Percentiles rank a stretch among this genome's conserved stretches.
phyloP scores from a whole-genome alignment of 345 rosid genomes.

The Sisymbrium altissimum region DNA sequence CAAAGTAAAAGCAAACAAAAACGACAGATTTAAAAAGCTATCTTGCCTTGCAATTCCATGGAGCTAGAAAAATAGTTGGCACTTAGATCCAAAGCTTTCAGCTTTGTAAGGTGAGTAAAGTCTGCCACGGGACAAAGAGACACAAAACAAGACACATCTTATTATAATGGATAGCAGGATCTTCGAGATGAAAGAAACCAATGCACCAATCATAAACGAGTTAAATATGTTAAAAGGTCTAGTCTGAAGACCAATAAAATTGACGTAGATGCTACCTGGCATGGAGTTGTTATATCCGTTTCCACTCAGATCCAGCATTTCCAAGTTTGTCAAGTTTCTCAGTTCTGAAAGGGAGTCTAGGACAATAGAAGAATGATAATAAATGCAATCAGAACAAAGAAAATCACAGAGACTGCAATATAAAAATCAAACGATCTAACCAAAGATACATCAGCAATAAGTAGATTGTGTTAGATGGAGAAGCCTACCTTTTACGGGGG shows the following conservation, averaged over 20 bases:
- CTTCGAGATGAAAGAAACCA: background rate
- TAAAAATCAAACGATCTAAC: background rate
- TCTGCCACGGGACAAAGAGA: background rate
- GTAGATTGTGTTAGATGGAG: background rate
- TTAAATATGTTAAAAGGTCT: background rate
- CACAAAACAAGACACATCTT: background rate
- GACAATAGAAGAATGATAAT: background rate
- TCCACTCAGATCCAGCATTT: background rate
- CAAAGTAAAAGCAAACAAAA: too few species aligned
- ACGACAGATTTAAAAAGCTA: too few species aligned
- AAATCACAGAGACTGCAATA: background rate
- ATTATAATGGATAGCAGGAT: background rate
- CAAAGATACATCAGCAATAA: background rate
- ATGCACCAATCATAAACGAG: background rate
- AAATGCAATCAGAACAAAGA: background rate
- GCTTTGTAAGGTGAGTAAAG: background rate
- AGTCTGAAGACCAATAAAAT: background rate
- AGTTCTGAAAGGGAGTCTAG: background rate
- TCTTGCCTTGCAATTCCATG: background rate
- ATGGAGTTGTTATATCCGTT: background rate
- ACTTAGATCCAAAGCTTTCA: constrained; percentile 3
- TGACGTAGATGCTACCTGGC: background rate
- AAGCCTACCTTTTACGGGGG: background rate
- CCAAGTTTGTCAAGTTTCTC: constrained; percentile 1
- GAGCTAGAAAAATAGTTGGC: background rate